Evolutionary conservation across 2,329 filamentous ascomycete genomes (phyloP).

Genomic region (Clarireedia paspali): DNA sequence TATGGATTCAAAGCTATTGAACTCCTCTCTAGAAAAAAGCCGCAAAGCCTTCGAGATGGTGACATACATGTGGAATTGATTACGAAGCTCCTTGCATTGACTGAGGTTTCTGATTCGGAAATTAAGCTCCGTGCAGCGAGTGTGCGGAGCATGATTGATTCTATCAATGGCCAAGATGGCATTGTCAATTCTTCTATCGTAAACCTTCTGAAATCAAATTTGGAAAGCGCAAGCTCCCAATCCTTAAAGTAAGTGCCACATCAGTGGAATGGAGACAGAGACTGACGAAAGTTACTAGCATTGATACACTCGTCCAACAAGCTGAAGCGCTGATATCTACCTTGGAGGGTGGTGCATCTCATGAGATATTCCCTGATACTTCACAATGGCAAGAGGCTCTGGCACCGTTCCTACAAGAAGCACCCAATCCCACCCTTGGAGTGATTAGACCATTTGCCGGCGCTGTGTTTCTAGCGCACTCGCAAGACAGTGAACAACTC

Average conservation of each 20-base stretch:
- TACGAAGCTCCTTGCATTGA: slow-evolving; percentile 44
- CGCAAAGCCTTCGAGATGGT: slow-evolving; percentile 39
- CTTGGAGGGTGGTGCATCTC: slow-evolving; percentile 26
- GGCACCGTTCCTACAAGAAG: slow-evolving; percentile 41
- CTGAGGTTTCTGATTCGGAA: slow-evolving; percentile 39
- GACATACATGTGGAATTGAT: slow-evolving; percentile 43
- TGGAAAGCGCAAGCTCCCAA: slow-evolving; percentile 40
- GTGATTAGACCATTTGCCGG: slow-evolving; percentile 69
- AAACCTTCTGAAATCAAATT: slow-evolving; percentile 46
- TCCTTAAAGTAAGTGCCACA: slow-evolving; percentile 41
- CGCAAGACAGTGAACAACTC: slow-evolving; percentile 20
- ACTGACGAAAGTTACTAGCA: slow-evolving; percentile 30
- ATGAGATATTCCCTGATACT: slow-evolving; percentile 53
- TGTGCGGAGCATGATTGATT: slow-evolving; percentile 40
- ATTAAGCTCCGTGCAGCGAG: slow-evolving; percentile 17
- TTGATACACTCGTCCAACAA: slow-evolving; percentile 47
- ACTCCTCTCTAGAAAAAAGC: slow-evolving; percentile 38
- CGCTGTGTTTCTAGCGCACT: slow-evolving; percentile 54
- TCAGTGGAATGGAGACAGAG: too few species aligned
- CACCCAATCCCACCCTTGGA: slow-evolving; percentile 57
- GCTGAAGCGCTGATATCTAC: slow-evolving; percentile 34
- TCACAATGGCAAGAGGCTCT: slow-evolving; percentile 61
- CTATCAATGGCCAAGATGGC: slow-evolving; percentile 4
- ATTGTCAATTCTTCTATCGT: slow-evolving; percentile 34
- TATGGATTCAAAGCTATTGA: slow-evolving; percentile 39